phyloP scores from a whole-genome alignment of 441 rosid species.

The Adansonia gregorii region DNA sequence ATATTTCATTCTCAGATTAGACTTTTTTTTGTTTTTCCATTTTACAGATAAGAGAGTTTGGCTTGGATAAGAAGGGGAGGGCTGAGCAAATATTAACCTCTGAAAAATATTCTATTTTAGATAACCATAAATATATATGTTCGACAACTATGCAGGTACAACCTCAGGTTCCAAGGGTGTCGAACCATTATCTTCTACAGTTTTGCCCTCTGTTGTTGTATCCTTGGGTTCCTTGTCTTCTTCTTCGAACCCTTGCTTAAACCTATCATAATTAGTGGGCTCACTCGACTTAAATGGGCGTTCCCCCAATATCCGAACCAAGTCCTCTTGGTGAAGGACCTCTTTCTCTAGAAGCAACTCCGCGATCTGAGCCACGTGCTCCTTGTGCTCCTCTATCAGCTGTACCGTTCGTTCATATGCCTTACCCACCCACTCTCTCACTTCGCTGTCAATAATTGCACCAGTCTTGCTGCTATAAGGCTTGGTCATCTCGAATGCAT shows the following conservation, averaged over 20 bases:
- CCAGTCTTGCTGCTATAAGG: constrained; percentile 66
- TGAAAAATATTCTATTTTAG: not conserved
- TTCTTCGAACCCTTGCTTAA: constrained; percentile 56
- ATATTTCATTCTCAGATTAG: not conserved
- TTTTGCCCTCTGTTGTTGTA: constrained; percentile 29
- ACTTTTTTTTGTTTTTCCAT: not conserved
- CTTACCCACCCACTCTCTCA: constrained; percentile 61
- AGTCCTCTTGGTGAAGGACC: constrained; percentile 66
- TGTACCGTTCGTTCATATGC: constrained; percentile 53
- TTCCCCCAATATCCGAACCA: constrained; percentile 55
- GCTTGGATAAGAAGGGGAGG: not conserved
- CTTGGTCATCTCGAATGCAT: constrained; percentile 51
- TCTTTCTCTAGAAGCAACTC: constrained; percentile 66
- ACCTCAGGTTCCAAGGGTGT: constrained; percentile 45
- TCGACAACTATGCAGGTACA: constrained; percentile 29
- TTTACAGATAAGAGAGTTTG: constrained; percentile 21
- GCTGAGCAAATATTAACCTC: not conserved
- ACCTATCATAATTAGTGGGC: constrained; percentile 61
- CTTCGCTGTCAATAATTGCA: constrained; percentile 62
- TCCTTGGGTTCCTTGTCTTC: constrained; percentile 35
- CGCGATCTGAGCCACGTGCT: constrained; percentile 58
- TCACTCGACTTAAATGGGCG: constrained; percentile 59
- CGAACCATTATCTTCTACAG: constrained; percentile 39
- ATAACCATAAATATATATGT: constrained; percentile 3
- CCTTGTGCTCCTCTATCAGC: constrained; percentile 62